Evolutionary conservation across 2,329 filamentous ascomycete species (phyloP).

Genomic region (Fusarium sp.): DNA sequence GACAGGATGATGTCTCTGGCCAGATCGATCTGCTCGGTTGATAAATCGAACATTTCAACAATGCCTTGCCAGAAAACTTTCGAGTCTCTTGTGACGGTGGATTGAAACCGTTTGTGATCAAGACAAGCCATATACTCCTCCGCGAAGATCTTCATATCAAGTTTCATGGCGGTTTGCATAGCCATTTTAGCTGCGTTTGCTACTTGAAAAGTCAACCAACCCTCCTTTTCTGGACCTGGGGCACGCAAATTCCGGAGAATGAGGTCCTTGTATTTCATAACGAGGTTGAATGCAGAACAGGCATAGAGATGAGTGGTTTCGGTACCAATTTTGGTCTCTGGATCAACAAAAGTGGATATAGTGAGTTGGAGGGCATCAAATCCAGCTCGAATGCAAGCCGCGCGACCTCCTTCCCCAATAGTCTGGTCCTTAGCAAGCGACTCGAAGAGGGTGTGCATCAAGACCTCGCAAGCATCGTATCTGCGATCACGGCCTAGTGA

Average conservation of each 20-base stretch:
- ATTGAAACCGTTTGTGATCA: conserved; percentile 71
- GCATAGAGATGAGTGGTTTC: conserved; percentile 72
- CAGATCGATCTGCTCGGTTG: conserved; percentile 78
- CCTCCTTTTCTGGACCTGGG: conserved; percentile 48
- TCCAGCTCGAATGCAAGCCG: conserved; percentile 74
- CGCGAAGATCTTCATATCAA: conserved; percentile 60
- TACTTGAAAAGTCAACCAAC: conserved; percentile 58
- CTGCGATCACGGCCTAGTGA: conserved; percentile 83
- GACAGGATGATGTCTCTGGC: conserved; percentile 80
- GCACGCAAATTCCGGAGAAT: conserved; percentile 60
- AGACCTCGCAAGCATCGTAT: conserved; percentile 82
- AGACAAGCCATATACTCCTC: conserved; percentile 70
- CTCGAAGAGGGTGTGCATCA: conserved; percentile 80
- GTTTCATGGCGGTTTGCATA: conserved; percentile 67
- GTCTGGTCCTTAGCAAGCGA: conserved; percentile 67
- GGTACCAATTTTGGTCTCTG: conserved; percentile 59
- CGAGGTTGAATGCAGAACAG: conserved; percentile 74
- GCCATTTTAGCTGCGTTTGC: conserved; percentile 60
- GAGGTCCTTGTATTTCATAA: conserved; percentile 72
- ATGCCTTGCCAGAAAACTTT: conserved; percentile 55
- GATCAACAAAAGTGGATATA: conserved; percentile 67
- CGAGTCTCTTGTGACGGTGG: conserved; percentile 77
- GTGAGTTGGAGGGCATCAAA: conserved; percentile 71
- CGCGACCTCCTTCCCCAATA: conserved; percentile 69
- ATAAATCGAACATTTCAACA: conserved; percentile 81